Evolutionary conservation across 805 yeast species (phyloP), one percentile per base, ranked within the genome.

Genomic region (Wickerhamomyces bisporus): DNA sequence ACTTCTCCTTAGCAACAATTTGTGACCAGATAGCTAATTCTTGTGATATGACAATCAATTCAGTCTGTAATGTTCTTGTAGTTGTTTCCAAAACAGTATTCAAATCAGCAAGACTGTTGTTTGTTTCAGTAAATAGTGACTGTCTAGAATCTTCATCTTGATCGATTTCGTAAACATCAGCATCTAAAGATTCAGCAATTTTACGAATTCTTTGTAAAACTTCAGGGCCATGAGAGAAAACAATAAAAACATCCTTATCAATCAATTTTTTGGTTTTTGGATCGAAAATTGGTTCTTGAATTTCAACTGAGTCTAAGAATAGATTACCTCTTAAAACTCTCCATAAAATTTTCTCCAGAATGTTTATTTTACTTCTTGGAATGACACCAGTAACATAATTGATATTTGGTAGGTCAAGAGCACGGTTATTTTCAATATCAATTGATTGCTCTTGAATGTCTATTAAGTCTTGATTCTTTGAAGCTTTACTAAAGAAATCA

Each of bases 261-360:
- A 82, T 74, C 35, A 60, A 65, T 20, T 69, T 66, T 44, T 75
- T 75, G 20, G 80, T 49, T 57, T 77, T 73, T 37, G 76, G 64
- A 51, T 87, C 95, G 55, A 75, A 80, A 40, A 89, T 65, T 23
- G 81, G 77, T 52, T 82, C 85, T 5, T 75, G 71, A 45, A 91
- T 77, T 52, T 84, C 94, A 42, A 76, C 73, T 39, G 83, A 73
- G 47, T 81, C 80, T 58, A 88, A 75, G 53, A 75, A 84, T 49
- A 94, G 68, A 61, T 93, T 93, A 57, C 98, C 98, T 61, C 98
- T 79, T 48, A 91, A 73, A 13, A 85, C 80, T 63, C 99, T 76
- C 97, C 98, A 94, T 36, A 88, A 66, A 39, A 93, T 86, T 53
- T 81, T 85, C 55, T 88, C 88, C 48, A 93, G 68, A 4, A 83